A percentile compares a stretch with the other conserved stretches of the same genome.
Evolutionary conservation across 345 rosid species (phyloP).

Genomic region (Salix caprea): DNA sequence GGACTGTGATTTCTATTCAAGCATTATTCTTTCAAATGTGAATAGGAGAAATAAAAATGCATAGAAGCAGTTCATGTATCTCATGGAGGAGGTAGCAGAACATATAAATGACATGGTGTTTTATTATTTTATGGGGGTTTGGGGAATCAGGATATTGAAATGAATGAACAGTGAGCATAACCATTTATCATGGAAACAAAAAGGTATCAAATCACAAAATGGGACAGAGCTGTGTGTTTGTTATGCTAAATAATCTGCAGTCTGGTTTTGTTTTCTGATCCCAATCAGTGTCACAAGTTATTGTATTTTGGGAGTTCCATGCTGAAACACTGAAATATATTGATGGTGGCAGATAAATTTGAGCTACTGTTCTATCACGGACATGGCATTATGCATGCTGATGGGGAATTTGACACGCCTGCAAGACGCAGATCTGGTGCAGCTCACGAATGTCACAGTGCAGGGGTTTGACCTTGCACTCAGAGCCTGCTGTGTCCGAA

Average conservation of each 20-base stretch:
- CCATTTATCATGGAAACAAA: neutral
- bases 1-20: neutral
- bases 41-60: neutral
- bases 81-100: too few species aligned
- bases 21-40: neutral
- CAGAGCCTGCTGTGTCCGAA: slow-evolving; percentile 53
- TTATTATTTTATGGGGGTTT: neutral
- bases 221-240: neutral
- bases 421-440: slow-evolving; percentile 84
- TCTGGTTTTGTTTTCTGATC: neutral
- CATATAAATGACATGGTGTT: too few species aligned
- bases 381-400: slow-evolving; percentile 54
- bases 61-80: neutral
- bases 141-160: neutral
- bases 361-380: slow-evolving; percentile 59
- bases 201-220: neutral
- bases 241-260: neutral
- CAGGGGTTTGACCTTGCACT: slow-evolving; percentile 80
- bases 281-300: neutral
- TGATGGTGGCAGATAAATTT: slow-evolving; percentile 70
- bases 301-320: neutral
- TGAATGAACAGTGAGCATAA: neutral
- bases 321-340: slow-evolving; percentile 1
- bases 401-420: slow-evolving; percentile 75
- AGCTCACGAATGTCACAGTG: slow-evolving; percentile 55